Conservation (phyloP, 805 yeast species). For the Pichia deserticola region DNA sequence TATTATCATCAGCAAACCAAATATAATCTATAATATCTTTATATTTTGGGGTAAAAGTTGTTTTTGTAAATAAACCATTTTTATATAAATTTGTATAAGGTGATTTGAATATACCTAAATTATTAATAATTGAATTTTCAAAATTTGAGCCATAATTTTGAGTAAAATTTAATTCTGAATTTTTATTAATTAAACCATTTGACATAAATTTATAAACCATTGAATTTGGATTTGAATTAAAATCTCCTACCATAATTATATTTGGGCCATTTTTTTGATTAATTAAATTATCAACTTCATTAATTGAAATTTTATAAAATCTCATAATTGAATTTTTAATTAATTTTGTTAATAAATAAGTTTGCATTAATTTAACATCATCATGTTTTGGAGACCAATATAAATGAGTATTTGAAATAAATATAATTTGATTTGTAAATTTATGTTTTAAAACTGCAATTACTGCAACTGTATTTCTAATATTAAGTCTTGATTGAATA, state of each 20-base stretch:
- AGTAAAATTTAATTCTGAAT: conserved; percentile 13
- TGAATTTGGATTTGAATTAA: conserved; percentile 45
- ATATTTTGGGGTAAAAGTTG: conserved; percentile 43
- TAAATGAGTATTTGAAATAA: conserved; percentile 52
- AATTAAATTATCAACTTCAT: conserved; percentile 7
- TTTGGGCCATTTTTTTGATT: conserved; percentile 17
- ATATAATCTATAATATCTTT: conserved; percentile 52
- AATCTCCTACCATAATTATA: conserved; percentile 48
- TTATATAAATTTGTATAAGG: conserved; percentile 24
- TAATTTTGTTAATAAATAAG: conserved; percentile 35
- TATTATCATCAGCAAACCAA: conserved; percentile 32
- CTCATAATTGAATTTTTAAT: conserved; percentile 24
- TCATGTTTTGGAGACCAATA: conserved; percentile 49
- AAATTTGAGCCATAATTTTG: conserved; percentile 14
- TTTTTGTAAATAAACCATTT: conserved; percentile 19
- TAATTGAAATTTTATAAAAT: conserved; percentile 6
- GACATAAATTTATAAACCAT: conserved; percentile 39
- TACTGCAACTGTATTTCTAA: conserved; percentile 51
- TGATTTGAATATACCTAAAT: conserved; percentile 18
- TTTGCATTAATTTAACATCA: conserved; percentile 49
- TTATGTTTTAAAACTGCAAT: conserved; percentile 42
- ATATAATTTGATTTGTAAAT: conserved; percentile 31
- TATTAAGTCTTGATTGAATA: conserved; percentile 30
- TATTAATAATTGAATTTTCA: conserved; percentile 7
- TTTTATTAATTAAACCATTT: conserved; percentile 20